These are phyloP conservation scores for Cyberlindnera maclurae DNA, from an alignment of 805 yeast species.

Conservation along the genomic window DNA sequence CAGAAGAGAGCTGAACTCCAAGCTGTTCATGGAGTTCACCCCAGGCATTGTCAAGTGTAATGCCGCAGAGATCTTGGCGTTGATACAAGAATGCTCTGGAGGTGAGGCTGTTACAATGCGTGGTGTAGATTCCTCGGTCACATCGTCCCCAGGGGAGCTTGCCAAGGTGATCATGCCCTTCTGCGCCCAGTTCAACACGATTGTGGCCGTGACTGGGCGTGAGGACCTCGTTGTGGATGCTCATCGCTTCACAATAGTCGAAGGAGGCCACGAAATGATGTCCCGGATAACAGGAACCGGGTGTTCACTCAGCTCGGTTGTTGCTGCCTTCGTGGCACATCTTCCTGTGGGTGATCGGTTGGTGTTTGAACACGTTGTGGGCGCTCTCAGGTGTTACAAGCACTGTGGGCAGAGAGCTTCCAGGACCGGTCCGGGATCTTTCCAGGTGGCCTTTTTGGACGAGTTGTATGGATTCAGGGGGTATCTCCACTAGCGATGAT, in stretches of 20 bases:
- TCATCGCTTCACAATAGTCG: slow-evolving; percentile 15
- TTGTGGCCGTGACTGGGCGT: slow-evolving; percentile 1
- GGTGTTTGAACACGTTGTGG: background rate
- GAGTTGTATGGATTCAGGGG: background rate
- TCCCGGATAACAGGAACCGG: slow-evolving; percentile 75
- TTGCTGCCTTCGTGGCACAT: slow-evolving; percentile 48
- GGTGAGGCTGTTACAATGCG: slow-evolving; percentile 42
- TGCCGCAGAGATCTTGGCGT: slow-evolving; percentile 64
- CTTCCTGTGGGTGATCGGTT: background rate
- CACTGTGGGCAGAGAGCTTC: slow-evolving; percentile 2
- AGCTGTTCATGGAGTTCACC: slow-evolving; percentile 45
- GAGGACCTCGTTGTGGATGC: background rate
- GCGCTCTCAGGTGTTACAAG: slow-evolving; percentile 1
- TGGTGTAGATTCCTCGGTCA: slow-evolving; percentile 28
- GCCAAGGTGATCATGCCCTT: slow-evolving; percentile 33
- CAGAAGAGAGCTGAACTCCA: slow-evolving; percentile 41
- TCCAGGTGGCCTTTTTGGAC: background rate
- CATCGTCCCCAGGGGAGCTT: slow-evolving; percentile 16
- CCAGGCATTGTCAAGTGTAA: slow-evolving; percentile 72
- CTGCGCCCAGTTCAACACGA: slow-evolving; percentile 2
- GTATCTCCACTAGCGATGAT: background rate
- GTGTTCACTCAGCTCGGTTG: slow-evolving; percentile 70
- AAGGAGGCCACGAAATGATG: slow-evolving; percentile 60
- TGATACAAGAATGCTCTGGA: slow-evolving; percentile 39
- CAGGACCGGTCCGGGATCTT: background rate